Base-by-base conservation (phyloP, 768 basidiomycete genomes). In the Lactifluus rugatus region DNA sequence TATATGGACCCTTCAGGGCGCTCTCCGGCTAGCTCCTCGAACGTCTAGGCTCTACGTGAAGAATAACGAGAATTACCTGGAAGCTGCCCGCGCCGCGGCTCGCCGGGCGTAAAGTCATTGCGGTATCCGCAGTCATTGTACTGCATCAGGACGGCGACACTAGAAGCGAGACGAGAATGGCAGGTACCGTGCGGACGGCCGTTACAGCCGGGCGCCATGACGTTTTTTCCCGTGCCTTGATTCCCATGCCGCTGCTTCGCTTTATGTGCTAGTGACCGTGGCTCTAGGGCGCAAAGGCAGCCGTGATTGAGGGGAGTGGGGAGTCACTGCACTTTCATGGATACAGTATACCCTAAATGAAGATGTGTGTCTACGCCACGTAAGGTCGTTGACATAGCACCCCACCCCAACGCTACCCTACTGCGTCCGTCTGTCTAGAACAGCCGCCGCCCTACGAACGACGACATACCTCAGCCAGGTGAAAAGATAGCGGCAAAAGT, bases 201-300 rank as follows among this genome's bases (percentile, higher is more conserved):
- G 17, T 7, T n/a, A 37, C 32, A 13, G 34, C 23, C 39, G 32
- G 48, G 52, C 51, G 48, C 34, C 53, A 50, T 49, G 37, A 42
- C 48, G 16, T 32, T 39, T 48, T 51, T 53, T 58, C 52, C 10
- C 32, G 58, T 59, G 25, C 58, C 58, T 59, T 54, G 52, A 31
- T 54, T 59, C 48, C 48, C 48, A 44, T n/a, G n/a, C 52, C 23
- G 3, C 48, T 39, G 19, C 13, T 53, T 37, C 36, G 51, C 28
- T 45, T 23, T 36, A 45, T 26, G 36, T 54, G 37, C 36, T 16
- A 31, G 21, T 52, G 25, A 46, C 17, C 3, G 36, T 49, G 14
- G 28, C 37, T 17, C 10, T 21, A 23, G 23, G 45, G 52, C 53
- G 53, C 9, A 59, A 44, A 21, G 2, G 48, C 26, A 26, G 3